Percentiles rank a stretch among this genome's conserved stretches.
Conservation (phyloP, 306 rosid genomes). For the Citrullus amarus region DNA sequence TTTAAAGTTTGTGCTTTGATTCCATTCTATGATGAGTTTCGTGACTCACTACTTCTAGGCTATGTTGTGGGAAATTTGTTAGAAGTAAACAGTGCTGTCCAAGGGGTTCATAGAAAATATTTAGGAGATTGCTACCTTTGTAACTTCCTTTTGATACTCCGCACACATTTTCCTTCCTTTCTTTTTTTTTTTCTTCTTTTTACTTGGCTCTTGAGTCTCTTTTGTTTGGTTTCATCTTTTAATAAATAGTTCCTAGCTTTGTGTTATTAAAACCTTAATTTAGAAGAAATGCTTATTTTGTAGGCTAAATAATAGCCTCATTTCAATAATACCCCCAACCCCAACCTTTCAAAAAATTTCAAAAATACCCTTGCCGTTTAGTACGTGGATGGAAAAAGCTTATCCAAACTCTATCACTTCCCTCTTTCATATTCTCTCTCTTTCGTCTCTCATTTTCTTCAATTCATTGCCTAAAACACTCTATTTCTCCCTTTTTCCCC, state of each 20-base stretch:
- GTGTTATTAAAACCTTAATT: not conserved
- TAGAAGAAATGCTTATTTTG: not conserved
- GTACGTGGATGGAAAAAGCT: no score
- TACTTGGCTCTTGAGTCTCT: not conserved
- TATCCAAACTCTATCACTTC: no score
- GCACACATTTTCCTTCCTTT: not conserved
- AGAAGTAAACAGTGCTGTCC: not conserved
- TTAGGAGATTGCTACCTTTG: not conserved
- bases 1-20: not conserved
- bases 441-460: no score
- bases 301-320: no score
- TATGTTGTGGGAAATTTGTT: not conserved
- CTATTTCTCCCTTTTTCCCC: no score
- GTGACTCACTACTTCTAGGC: no score
- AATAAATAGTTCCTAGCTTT: not conserved
- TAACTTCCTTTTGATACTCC: not conserved
- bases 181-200: not conserved
- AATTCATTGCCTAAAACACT: no score
- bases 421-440: no score
- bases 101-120: not conserved
- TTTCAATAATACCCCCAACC: no score
- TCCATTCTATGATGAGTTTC: not conserved
- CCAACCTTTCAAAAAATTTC: no score
- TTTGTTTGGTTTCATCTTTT: not conserved
- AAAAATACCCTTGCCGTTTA: no score